phyloP scores from a whole-genome alignment of 2,329 filamentous ascomycete genomes.

The Chrysosporium queenslandicum region DNA sequence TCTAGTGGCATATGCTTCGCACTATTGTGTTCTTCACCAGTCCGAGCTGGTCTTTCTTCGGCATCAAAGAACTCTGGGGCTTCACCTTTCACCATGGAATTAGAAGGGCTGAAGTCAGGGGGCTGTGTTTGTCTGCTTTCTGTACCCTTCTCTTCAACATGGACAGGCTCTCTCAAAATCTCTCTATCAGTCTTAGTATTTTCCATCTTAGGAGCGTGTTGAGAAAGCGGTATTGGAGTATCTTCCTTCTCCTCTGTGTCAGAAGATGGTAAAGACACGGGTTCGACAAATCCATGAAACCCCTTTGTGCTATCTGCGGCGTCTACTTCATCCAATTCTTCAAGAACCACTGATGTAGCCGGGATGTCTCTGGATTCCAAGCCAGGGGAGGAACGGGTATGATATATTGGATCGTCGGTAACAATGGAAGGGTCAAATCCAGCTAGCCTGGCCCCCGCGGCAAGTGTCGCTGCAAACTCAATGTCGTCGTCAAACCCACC shows the following conservation, averaged over 20 bases:
- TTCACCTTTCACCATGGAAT: not conserved
- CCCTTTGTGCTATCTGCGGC: not conserved
- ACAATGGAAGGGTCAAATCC: slow-evolving; percentile 64
- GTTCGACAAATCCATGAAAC: slow-evolving; percentile 15
- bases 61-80: slow-evolving; percentile 13
- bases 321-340: slow-evolving; percentile 13
- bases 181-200: not conserved
- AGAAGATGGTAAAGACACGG: slow-evolving; percentile 7
- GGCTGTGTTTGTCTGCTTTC: too few relatives aligned
- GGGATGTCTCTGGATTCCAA: slow-evolving; percentile 11
- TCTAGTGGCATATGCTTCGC: not conserved
- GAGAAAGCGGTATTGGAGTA: not conserved
- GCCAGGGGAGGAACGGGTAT: slow-evolving; percentile 37
- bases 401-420: slow-evolving; percentile 55
- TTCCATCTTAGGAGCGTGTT: not conserved
- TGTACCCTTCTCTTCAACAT: too few relatives aligned
- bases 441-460: slow-evolving; percentile 57
- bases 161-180: too few relatives aligned
- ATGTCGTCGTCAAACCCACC: slow-evolving; percentile 52
- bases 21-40: not conserved
- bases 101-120: not conserved
- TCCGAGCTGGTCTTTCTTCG: slow-evolving; percentile 13
- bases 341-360: slow-evolving; percentile 14
- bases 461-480: slow-evolving; percentile 59
- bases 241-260: slow-evolving; percentile 9